A percentile compares a stretch with the other conserved stretches of the same genome.
phyloP scores from a whole-genome alignment of 2,329 filamentous ascomycete genomes.

The Beauveria asiatica region DNA sequence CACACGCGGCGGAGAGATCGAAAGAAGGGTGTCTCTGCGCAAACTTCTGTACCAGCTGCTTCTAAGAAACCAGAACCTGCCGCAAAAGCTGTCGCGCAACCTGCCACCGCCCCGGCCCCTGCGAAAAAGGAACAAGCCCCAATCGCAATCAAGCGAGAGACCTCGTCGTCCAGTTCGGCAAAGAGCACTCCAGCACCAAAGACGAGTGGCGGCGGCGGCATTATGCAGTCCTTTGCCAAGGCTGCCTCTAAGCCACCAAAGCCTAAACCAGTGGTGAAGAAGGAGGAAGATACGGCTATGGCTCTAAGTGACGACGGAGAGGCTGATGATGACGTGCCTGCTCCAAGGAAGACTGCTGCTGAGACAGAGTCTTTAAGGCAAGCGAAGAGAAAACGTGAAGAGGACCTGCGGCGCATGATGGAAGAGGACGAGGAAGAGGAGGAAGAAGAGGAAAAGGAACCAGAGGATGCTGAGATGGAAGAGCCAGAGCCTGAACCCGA shows the following conservation, averaged over 20 bases:
- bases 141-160: constrained; percentile 16
- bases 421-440: constrained; percentile 47
- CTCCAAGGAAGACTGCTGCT: constrained; percentile 18
- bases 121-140: not conserved
- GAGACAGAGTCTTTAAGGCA: constrained; percentile 20
- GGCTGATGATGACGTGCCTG: constrained; percentile 27
- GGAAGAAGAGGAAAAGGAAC: constrained; percentile 47
- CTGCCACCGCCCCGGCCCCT: constrained; percentile 11
- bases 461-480: constrained; percentile 28
- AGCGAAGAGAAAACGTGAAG: constrained; percentile 29
- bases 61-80: constrained; percentile 23
- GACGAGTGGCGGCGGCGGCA: constrained; percentile 49
- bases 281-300: constrained; percentile 22
- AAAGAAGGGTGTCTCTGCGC: constrained; percentile 21
- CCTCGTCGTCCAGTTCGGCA: constrained; percentile 18
- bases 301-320: constrained; percentile 33
- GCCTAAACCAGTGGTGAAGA: constrained; percentile 36
- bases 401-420: constrained; percentile 33
- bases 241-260: constrained; percentile 32
- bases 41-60: constrained; percentile 16
- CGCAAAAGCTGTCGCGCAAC: constrained; percentile 15
- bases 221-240: constrained; percentile 77
- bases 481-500: constrained; percentile 31
- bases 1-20: constrained; percentile 48
- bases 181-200: constrained; percentile 36